phyloP scores from a whole-genome alignment of 2,329 filamentous ascomycete genomes.

The Cercospora sp. region DNA sequence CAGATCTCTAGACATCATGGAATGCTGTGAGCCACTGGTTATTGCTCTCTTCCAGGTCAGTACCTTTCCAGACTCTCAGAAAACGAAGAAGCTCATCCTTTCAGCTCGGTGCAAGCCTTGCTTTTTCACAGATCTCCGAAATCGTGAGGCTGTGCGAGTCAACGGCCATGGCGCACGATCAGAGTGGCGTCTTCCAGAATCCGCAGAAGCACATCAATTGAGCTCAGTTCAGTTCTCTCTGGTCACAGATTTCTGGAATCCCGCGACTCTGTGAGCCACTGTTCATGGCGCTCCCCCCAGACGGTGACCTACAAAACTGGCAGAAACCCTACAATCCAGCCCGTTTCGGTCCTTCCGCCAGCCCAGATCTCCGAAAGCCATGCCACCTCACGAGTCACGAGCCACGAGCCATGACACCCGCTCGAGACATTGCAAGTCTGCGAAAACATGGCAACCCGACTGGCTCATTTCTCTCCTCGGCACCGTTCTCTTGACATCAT shows the following conservation, averaged over 20 bases:
- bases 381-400: too few relatives aligned
- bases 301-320: too few relatives aligned
- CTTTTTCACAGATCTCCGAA: not conserved
- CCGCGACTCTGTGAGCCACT: too few relatives aligned
- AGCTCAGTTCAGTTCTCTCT: not conserved
- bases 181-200: not conserved
- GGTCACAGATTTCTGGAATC: not conserved
- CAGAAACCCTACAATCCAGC: too few relatives aligned
- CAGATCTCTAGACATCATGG: not conserved
- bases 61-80: not conserved
- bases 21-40: not conserved
- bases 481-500: too few relatives aligned
- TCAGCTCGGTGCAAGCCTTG: not conserved
- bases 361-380: too few relatives aligned
- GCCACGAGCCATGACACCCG: too few relatives aligned
- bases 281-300: too few relatives aligned
- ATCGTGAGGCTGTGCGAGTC: not conserved
- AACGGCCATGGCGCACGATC: not conserved
- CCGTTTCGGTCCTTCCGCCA: too few relatives aligned
- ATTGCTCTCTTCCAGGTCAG: not conserved
- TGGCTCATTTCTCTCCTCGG: too few relatives aligned
- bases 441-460: too few relatives aligned
- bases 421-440: too few relatives aligned
- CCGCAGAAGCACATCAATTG: not conserved
- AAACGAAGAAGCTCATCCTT: not conserved